These are phyloP conservation scores for Geum urbanum DNA, from an alignment of 306 rosid species.

Conservation along the genomic window DNA sequence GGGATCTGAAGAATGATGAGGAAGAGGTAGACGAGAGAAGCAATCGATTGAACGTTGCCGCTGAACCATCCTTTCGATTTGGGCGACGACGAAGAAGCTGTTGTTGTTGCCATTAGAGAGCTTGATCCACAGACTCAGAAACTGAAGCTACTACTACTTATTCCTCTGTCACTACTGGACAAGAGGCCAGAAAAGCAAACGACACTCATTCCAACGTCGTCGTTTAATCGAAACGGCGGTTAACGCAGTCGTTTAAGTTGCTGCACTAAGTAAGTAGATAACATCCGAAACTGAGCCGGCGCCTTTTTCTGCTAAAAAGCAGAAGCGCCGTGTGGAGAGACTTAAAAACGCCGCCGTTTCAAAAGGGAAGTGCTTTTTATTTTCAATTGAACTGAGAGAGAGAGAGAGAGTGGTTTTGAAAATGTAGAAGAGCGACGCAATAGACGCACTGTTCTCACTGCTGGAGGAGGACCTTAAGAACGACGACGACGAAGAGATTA, in stretches of 20 bases:
- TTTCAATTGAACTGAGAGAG: too few species aligned
- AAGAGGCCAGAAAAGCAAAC: background rate
- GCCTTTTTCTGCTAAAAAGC: background rate
- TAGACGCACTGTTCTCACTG: conserved; percentile 68
- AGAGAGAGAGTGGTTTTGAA: too few species aligned
- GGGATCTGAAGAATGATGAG: conserved; percentile 87
- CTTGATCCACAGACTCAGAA: background rate
- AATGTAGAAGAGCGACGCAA: conserved; percentile 52
- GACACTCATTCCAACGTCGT: background rate
- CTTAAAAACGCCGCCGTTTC: conserved; percentile 8
- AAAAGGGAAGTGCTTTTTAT: too few species aligned
- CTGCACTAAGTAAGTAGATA: background rate
- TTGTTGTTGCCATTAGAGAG: conserved; percentile 41
- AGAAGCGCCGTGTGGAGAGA: background rate
- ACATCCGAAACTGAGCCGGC: background rate
- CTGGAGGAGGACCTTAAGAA: conserved; percentile 85
- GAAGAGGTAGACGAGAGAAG: conserved; percentile 64
- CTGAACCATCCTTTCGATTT: conserved; percentile 45
- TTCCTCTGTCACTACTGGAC: background rate
- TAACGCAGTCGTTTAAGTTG: background rate
- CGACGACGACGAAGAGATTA: conserved; percentile 43
- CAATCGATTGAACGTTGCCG: conserved; percentile 41
- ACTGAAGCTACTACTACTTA: background rate
- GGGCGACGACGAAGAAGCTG: conserved; percentile 16
- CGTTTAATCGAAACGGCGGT: background rate